Base-by-base conservation (phyloP, 192 early-diverging fungal species). In the Backusella liffmaniae region DNA sequence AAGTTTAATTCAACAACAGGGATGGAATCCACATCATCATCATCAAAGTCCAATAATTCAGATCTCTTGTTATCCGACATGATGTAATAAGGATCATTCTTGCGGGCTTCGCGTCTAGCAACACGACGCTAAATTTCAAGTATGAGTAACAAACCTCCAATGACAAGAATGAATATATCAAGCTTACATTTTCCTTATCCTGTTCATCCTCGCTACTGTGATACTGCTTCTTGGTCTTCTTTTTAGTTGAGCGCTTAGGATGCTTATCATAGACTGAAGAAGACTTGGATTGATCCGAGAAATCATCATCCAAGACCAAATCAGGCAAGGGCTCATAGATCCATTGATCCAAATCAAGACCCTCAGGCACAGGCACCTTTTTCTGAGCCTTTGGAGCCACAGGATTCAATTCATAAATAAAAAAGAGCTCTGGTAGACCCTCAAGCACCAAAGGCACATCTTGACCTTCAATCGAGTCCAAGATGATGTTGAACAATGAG, bases 351-450 rank as follows among this genome's bases (percentile, higher is more conserved):
- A 98, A 81, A 79, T 96, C 94, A 49, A 99, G 78, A 9, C 91
- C 94, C 7, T 94, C 92, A 8, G 96, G 96, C 3, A 97, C 81
- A 18, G 95, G 93, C 1, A 99, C 96, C 77, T 94, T 93, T 73
- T 87, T 88, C 82, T 99, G 97, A 0, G 97, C 97, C 46, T 93
- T 93, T 3, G 91, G 87, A 15, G 94, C 94, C 0, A 99, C 95
- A 1, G 96, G 96, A 68, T 96, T 97, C 16, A 99, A 86, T 51
- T 96, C 97, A 67, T 92, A 94, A 9, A 81, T 86, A 72, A 94
- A 90, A 79, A 93, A 97, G 36, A 94, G 72, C 15, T 77, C 78
- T 6, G 86, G 83, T n/a, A 96, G 83, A 7, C 89, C 88, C 46
- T 81, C 74, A 44, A 91, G 82, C 36, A 93, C 67, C 1, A 73